Conservation (phyloP, 805 yeast species). For the Ogataea pignaliae region DNA sequence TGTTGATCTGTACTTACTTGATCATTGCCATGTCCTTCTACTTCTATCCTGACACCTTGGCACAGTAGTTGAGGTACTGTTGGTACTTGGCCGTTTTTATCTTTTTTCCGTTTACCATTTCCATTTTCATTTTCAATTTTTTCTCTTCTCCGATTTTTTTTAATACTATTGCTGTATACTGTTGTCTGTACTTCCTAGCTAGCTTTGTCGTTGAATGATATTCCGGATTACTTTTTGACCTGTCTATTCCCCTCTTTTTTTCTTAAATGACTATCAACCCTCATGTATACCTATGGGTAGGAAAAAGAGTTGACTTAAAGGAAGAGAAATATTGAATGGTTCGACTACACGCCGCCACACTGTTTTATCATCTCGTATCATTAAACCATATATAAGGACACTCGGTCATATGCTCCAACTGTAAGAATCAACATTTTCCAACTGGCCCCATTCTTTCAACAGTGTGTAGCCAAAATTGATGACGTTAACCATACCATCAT, state of each 20-base stretch:
- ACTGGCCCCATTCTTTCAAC: constrained; percentile 18
- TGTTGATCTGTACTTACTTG: constrained; percentile 81
- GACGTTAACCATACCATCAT: constrained; percentile 9
- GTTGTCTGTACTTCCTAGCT: not conserved
- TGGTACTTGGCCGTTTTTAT: not conserved
- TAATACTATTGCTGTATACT: not conserved
- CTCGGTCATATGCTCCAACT: constrained; percentile 10
- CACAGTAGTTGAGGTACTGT: constrained; percentile 4
- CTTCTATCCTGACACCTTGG: constrained; percentile 67
- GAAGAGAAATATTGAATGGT: no score
- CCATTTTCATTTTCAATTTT: not conserved
- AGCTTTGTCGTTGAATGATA: not conserved
- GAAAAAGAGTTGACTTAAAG: no score
- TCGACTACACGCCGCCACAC: no score
- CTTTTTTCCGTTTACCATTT: not conserved
- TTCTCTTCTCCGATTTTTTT: not conserved
- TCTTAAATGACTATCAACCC: no score
- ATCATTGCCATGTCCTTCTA: constrained; percentile 88
- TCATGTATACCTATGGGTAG: no score
- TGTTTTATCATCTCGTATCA: no score
- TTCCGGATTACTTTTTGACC: not conserved
- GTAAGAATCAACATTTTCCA: constrained; percentile 7
- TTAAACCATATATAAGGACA: no score
- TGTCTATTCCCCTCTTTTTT: no score
- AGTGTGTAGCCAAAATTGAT: constrained; percentile 21